Evolutionary conservation across 257 asterid species (phyloP).

Genomic region (Anisodus tanguticus): DNA sequence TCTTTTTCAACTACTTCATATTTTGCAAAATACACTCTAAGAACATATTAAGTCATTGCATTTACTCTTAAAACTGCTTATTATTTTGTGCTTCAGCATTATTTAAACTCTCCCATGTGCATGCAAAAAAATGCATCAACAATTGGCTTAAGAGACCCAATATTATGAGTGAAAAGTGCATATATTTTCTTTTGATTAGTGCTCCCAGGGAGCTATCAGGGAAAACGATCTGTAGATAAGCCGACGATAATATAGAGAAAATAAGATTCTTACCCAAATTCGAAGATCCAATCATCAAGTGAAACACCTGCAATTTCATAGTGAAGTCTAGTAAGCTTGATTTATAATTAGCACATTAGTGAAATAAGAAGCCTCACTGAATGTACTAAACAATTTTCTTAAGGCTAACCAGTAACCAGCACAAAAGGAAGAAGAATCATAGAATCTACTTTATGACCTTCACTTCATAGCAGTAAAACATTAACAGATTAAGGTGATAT

Average conservation of each 20-base stretch:
- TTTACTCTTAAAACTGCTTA: neutral
- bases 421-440: slow-evolving; percentile 4
- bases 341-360: neutral
- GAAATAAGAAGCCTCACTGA: neutral
- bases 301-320: slow-evolving; percentile 80
- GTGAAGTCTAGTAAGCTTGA: slow-evolving; percentile 24
- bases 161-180: neutral
- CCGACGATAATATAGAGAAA: no score
- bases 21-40: neutral
- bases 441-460: neutral
- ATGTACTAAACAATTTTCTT: neutral
- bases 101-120: neutral
- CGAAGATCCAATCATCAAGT: slow-evolving; percentile 86
- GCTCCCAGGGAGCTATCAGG: neutral
- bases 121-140: slow-evolving; percentile 27
- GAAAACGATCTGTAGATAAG: neutral
- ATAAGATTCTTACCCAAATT: slow-evolving; percentile 71
- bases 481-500: neutral
- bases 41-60: slow-evolving; percentile 14
- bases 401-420: neutral
- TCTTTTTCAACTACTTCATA: slow-evolving; percentile 6
- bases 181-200: neutral
- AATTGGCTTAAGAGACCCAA: slow-evolving; percentile 21
- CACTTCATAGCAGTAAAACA: neutral
- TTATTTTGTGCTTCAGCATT: neutral